Percentiles rank a stretch among this genome's conserved stretches.
phyloP scores from a whole-genome alignment of 83 land plant species.

The Isoetes engelmannii region DNA sequence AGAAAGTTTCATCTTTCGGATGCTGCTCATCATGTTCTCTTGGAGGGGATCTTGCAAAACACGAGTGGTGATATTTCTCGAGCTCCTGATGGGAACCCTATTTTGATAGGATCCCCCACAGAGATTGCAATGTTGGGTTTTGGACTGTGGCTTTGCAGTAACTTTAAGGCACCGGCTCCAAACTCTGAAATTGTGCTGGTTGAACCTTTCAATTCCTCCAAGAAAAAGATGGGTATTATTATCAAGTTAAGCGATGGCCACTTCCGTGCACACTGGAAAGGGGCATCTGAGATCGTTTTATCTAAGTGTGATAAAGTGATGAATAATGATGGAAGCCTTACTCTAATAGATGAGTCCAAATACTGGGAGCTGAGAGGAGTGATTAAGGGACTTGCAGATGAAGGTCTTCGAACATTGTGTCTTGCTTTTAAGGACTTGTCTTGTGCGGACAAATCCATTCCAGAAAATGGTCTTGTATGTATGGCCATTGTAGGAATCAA shows the following conservation, averaged over 20 bases:
- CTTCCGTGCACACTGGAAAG: conserved; percentile 63
- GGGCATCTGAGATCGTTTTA: conserved; percentile 86
- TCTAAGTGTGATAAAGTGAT: conserved; percentile 57
- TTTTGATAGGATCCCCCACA: conserved; percentile 69
- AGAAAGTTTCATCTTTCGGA: conserved; percentile 42
- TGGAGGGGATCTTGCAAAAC: conserved; percentile 70
- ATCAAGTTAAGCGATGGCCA: conserved; percentile 47
- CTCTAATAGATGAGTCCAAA: conserved; percentile 48
- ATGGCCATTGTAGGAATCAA: conserved; percentile 70
- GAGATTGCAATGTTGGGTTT: conserved; percentile 69
- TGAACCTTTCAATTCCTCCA: conserved; percentile 74
- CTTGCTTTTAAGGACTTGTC: conserved; percentile 61
- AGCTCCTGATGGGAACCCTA: conserved; percentile 39
- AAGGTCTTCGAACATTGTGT: conserved; percentile 76
- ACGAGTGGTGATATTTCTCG: conserved; percentile 74
- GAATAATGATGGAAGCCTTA: conserved; percentile 49
- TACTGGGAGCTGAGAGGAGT: conserved; percentile 36
- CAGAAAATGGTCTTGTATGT: conserved; percentile 48
- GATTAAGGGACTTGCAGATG: conserved; percentile 61
- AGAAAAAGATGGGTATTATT: conserved; percentile 74
- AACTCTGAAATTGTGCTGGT: conserved; percentile 53
- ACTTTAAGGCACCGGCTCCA: conserved; percentile 48
- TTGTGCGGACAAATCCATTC: conserved; percentile 27
- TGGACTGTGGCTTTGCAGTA: conserved; percentile 61
- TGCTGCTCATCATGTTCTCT: conserved; percentile 35